A percentile compares a stretch with the other conserved stretches of the same genome.
phyloP scores from a whole-genome alignment of 331 rosid species.

The Prunus yedoensis region DNA sequence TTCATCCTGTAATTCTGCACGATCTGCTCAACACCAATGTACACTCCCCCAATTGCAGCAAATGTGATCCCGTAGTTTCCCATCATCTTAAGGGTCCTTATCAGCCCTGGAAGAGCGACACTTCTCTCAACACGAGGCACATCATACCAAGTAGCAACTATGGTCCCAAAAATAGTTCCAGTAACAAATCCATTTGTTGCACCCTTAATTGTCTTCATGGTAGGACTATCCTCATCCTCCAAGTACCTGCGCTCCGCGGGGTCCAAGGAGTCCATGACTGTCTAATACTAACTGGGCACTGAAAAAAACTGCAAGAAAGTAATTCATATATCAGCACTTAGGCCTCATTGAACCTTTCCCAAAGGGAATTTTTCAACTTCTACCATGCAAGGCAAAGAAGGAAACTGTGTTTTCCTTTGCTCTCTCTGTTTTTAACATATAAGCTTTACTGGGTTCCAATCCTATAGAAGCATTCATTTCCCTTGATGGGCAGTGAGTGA shows the following conservation, averaged over 20 bases:
- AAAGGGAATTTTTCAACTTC: not conserved
- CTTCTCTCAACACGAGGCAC: constrained; percentile 98
- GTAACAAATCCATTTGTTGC: constrained; percentile 86
- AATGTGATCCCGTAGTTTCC: constrained; percentile 77
- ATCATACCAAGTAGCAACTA: constrained; percentile 91
- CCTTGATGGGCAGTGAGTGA: constrained; percentile 4
- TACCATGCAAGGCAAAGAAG: not conserved
- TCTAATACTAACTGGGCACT: constrained; percentile 21
- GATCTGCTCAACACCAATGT: constrained; percentile 87
- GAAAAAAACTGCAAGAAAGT: constrained; percentile 26
- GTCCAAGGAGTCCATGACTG: constrained; percentile 62
- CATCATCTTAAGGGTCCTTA: constrained; percentile 93
- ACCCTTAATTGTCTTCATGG: constrained; percentile 76
- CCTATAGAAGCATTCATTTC: not conserved
- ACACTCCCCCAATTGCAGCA: constrained; percentile 98
- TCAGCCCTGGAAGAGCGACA: constrained; percentile 90
- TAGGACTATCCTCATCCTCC: constrained; percentile 79
- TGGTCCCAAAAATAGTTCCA: constrained; percentile 85
- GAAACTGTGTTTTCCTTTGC: not conserved
- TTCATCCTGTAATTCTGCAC: constrained; percentile 75
- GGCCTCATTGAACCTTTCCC: not conserved
- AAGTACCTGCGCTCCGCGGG: constrained; percentile 81
- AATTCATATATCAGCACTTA: constrained; percentile 9
- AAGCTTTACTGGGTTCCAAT: not conserved
- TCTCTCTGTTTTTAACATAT: not conserved